Evolutionary conservation across 2,329 filamentous ascomycete species (phyloP), one percentile per base, ranked within the genome.

Genomic region (Drechslerella stenobrocha): DNA sequence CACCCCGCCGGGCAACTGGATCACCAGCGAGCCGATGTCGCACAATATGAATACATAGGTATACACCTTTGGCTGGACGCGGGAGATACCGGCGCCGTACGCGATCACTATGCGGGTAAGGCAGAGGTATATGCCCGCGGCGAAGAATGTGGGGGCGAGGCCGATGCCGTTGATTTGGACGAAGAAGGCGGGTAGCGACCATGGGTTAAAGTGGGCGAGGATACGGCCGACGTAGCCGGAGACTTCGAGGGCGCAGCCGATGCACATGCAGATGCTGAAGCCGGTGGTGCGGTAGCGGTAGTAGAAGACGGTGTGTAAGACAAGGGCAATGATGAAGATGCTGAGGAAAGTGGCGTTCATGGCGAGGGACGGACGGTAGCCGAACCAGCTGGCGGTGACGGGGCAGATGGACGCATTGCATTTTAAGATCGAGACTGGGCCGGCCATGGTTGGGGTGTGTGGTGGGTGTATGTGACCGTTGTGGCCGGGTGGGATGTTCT

Each of bases 111-210:
- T 72, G 26, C 72, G 58, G 1, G 72, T 72, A 15, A 87, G 76
- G 67, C 82, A 85, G 50, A 88, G 76, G 73, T 88, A 88, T 37
- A 87, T 80, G 1, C 80, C 82, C 0, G 83, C 85, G 5, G 83
- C 80, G 74, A 87, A 78, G 73, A 87, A 87, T 0, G 84, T 84
- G 0, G 86, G 85, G 0, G 78, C 84, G 63, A 87, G 80, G 3
- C 84, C 87, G 57, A 88, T 77, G 70, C 81, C 83, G 73, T 82
- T 79, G 34, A 85, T 81, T 74, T 86, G 83, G 32, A 84, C 81
- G 59, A 81, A 73, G 74, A 82, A 82, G 32, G 57, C 71, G 20
- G 70, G 69, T 2, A 69, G 64, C 11, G 72, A 71, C 77, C 79
- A 86, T 2, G 79, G 80, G 71, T 87, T 80, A 28, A 79, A 51